Conservation (phyloP, 176 grass and related monocot species). For the Oryza brachyantha region DNA sequence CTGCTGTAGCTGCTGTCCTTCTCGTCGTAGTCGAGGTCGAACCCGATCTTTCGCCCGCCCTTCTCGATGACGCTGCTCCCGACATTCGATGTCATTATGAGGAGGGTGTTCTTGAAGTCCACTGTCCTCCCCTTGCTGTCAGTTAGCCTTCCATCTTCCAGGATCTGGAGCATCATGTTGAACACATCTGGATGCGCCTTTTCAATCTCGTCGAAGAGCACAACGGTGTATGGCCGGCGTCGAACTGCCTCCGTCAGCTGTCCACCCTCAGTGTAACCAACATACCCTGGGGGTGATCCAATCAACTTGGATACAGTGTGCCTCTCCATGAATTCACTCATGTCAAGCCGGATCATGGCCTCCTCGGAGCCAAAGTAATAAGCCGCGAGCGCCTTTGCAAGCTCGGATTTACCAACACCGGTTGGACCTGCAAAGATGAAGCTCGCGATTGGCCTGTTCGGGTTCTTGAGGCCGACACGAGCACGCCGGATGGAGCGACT, state of each 20-base stretch:
- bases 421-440: conserved; percentile 95
- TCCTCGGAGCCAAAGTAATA: conserved; percentile 92
- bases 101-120: conserved; percentile 91
- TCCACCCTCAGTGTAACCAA: conserved; percentile 92
- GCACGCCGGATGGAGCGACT: conserved; percentile 84
- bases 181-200: conserved; percentile 92
- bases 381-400: conserved; percentile 72
- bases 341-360: conserved; percentile 95
- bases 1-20: conserved; percentile 89
- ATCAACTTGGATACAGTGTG: conserved; percentile 92
- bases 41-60: conserved; percentile 76
- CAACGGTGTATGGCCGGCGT: conserved; percentile 73
- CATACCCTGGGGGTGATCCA: conserved; percentile 88
- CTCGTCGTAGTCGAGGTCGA: conserved; percentile 69
- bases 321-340: conserved; percentile 96
- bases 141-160: conserved; percentile 84
- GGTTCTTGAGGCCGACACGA: conserved; percentile 84
- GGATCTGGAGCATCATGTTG: conserved; percentile 98
- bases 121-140: conserved; percentile 95
- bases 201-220: conserved; percentile 89
- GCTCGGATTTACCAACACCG: conserved; percentile 93
- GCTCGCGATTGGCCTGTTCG: conserved; percentile 84
- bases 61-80: conserved; percentile 95
- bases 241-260: conserved; percentile 93
- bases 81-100: conserved; percentile 94